Conservation (phyloP, 129 eudicot genomes). For the Centrapalus pauciflorus region DNA sequence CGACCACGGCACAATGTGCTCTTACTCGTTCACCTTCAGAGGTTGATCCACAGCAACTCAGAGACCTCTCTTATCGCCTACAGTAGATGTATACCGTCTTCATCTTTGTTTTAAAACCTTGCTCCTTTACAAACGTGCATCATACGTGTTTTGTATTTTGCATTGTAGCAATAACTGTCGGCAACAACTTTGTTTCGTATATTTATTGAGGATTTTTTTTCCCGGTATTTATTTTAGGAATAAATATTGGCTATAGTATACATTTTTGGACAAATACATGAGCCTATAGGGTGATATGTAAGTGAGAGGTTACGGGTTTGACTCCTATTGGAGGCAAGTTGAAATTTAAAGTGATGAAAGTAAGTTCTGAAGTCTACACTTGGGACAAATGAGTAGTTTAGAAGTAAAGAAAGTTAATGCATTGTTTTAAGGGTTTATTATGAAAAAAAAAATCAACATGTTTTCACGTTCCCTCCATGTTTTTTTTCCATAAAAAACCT, state of each 20-base stretch:
- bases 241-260: neutral
- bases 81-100: slow-evolving; percentile 2
- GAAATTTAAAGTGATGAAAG: too few relatives aligned
- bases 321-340: too few relatives aligned
- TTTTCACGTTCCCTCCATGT: too few relatives aligned
- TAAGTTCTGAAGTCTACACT: too few relatives aligned
- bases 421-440: too few relatives aligned
- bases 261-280: too few relatives aligned
- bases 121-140: neutral
- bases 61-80: slow-evolving; percentile 50
- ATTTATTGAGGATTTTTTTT: neutral
- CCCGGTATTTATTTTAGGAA: neutral
- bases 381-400: too few relatives aligned
- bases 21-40: slow-evolving; percentile 93
- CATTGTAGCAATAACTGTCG: neutral
- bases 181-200: neutral
- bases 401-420: too few relatives aligned
- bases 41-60: slow-evolving; percentile 88
- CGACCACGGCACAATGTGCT: slow-evolving; percentile 89
- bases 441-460: too few relatives aligned
- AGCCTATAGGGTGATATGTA: too few relatives aligned
- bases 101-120: neutral
- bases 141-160: neutral
- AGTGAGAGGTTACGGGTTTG: too few relatives aligned
- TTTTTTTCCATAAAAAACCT: too few relatives aligned